These are phyloP conservation scores for Fusarium decemcellulare DNA, from an alignment of 2,329 filamentous ascomycete species.

Conservation along the genomic window DNA sequence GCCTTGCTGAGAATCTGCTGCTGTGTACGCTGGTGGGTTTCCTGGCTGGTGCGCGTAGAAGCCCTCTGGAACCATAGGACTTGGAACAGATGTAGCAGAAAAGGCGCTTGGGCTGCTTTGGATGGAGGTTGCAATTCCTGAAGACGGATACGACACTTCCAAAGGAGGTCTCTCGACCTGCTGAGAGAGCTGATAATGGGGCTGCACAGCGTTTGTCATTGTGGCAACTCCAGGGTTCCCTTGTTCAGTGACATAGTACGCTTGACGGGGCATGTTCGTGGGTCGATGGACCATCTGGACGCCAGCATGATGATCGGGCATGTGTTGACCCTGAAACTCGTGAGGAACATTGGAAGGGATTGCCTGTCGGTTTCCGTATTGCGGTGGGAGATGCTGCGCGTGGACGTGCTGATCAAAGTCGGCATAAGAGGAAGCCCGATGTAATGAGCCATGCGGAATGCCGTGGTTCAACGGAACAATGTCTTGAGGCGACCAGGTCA, in stretches of 20 bases:
- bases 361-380: conserved; percentile 63
- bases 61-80: conserved; percentile 66
- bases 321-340: conserved; percentile 59
- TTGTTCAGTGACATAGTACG: conserved; percentile 73
- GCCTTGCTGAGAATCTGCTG: conserved; percentile 59
- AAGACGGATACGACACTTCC: conserved; percentile 66
- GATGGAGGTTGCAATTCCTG: conserved; percentile 64
- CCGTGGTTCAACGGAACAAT: conserved; percentile 56
- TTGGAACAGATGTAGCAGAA: conserved; percentile 68
- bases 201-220: conserved; percentile 67
- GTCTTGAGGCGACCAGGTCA: conserved; percentile 66
- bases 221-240: conserved; percentile 74
- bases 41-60: conserved; percentile 71
- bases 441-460: conserved; percentile 56
- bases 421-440: conserved; percentile 68
- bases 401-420: conserved; percentile 67
- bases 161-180: conserved; percentile 62
- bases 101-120: conserved; percentile 73
- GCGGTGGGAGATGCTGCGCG: conserved; percentile 53
- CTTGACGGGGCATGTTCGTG: conserved; percentile 61
- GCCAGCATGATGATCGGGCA: conserved; percentile 60
- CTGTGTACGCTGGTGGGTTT: conserved; percentile 63
- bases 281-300: conserved; percentile 65
- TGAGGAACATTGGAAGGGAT: conserved; percentile 58
- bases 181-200: conserved; percentile 67